These are phyloP conservation scores for Periconia digitata DNA, from an alignment of 2,329 filamentous ascomycete genomes.

Conservation along the genomic window DNA sequence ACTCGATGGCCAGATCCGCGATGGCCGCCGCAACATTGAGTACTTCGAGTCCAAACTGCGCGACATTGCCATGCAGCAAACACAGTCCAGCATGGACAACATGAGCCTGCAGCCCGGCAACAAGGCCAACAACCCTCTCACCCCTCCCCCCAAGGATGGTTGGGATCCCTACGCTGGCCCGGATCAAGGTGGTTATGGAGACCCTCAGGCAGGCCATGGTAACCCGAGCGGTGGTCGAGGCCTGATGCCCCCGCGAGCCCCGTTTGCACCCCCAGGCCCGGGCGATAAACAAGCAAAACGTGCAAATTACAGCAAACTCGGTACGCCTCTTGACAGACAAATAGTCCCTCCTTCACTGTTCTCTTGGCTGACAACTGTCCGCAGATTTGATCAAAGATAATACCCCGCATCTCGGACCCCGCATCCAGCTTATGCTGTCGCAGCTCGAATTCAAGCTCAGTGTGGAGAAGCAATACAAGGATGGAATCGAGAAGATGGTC, in stretches of 20 bases:
- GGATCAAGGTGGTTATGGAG: conserved; percentile 66
- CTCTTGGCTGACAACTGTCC: conserved; percentile 19
- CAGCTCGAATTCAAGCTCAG: conserved; percentile 99
- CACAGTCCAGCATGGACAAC: conserved; percentile 66
- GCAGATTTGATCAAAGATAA: conserved; percentile 98
- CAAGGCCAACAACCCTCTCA: conserved; percentile 41
- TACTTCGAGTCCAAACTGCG: conserved; percentile 93
- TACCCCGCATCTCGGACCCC: conserved; percentile 89
- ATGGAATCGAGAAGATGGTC: conserved; percentile 99
- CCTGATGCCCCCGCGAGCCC: conserved; percentile 78
- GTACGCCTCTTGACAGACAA: conserved; percentile 58
- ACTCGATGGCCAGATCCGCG: conserved; percentile 91
- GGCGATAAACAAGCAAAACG: conserved; percentile 67
- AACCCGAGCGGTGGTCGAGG: conserved; percentile 67
- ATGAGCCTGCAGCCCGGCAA: conserved; percentile 62
- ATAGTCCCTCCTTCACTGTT: background rate
- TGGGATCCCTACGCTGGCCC: conserved; percentile 46
- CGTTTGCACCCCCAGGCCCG: conserved; percentile 74
- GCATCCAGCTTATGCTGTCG: conserved; percentile 98
- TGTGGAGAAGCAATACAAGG: conserved; percentile 98
- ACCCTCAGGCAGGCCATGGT: conserved; percentile 55
- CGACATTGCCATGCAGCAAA: conserved; percentile 81
- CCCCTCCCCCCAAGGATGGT: conserved; percentile 74
- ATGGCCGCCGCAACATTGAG: conserved; percentile 88
- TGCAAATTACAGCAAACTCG: conserved; percentile 92